Evolutionary conservation across 345 rosid genomes (phyloP).

Genomic region (Citrus hindsii): DNA sequence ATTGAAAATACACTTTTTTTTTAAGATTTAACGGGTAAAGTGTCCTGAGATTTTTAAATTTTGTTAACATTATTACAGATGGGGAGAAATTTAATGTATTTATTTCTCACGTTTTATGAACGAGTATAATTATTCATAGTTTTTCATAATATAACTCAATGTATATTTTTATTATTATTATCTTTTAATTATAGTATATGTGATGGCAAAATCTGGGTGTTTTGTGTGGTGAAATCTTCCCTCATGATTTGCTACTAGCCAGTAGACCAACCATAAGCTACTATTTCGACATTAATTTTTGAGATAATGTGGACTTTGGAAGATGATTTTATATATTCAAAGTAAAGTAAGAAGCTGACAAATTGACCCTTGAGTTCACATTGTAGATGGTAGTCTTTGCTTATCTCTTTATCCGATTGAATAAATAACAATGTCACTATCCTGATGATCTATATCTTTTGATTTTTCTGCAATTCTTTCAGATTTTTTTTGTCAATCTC

Average conservation of each 20-base stretch:
- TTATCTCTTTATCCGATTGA: background rate
- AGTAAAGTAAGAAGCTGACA: background rate
- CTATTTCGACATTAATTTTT: background rate
- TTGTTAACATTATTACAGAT: fast-evolving
- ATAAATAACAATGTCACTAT: background rate
- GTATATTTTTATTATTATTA: too few relatives aligned
- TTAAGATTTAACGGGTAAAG: too few relatives aligned
- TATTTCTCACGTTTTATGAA: too few relatives aligned
- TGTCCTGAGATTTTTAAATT: too few relatives aligned
- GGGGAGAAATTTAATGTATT: too few relatives aligned
- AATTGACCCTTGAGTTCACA: background rate
- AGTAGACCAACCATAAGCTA: background rate
- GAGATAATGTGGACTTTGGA: background rate
- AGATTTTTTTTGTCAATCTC: background rate
- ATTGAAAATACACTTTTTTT: too few relatives aligned
- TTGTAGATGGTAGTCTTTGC: background rate
- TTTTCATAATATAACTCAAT: too few relatives aligned
- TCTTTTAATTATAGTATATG: too few relatives aligned
- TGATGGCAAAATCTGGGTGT: too few relatives aligned
- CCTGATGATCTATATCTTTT: background rate
- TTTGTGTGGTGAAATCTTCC: too few relatives aligned
- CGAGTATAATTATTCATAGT: too few relatives aligned
- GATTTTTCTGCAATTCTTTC: background rate
- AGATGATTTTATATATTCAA: background rate
- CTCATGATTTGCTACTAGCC: too few relatives aligned